Evolutionary conservation across 495 filamentous ascomycete species (phyloP), one percentile per base, ranked within the genome.

Genomic region (Penicillium daleae): DNA sequence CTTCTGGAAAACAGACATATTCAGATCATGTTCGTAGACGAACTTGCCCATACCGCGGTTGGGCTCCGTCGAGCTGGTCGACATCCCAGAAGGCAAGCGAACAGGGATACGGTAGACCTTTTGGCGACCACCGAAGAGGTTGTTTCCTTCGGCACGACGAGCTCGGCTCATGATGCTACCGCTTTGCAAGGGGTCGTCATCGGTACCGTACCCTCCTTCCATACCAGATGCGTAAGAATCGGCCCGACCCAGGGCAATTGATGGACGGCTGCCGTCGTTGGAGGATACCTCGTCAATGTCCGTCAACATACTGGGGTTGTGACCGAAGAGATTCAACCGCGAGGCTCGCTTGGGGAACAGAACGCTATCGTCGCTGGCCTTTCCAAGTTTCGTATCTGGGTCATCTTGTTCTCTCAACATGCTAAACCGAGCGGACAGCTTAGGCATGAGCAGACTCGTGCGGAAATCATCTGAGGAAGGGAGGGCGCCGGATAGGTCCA

Each of bases 361-460:
- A 24, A 97, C 92, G 62, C 92, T 96, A 69, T 97, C 93, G 64
- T 97, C 93, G 71, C 90, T 96, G 22, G 93, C 93, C 74, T 97
- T 97, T 44, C 93, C 95, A 32, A 97, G 82, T 71, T 89, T 90
- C 0, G 91, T 92, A 52, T 79, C 87, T 4, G 93, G 93, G 67
- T 97, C 93, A 68, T 97, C 93, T 71, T 97, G 93, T 73, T 97
- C 93, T 67, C 92, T 79, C 19, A 99, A 75, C 90, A 99, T 98
- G 63, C 94, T 97, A 73, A 99, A 99, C 3, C 95, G 86, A 19
- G 95, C 92, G 0, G 94, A 97, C 4, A 99, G 81, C 52, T 93
- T 95, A 6, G 92, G 91, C 95, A 99, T 97, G 26, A 99, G 76
- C 49, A 98, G 75, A 78, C 96, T 98, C 6, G 95, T 99, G n/a